A percentile compares a stretch with the other conserved stretches of the same genome.
These are phyloP conservation scores for Ciborinia camelliae DNA, from an alignment of 2,329 filamentous ascomycete genomes.

Conservation along the genomic window DNA sequence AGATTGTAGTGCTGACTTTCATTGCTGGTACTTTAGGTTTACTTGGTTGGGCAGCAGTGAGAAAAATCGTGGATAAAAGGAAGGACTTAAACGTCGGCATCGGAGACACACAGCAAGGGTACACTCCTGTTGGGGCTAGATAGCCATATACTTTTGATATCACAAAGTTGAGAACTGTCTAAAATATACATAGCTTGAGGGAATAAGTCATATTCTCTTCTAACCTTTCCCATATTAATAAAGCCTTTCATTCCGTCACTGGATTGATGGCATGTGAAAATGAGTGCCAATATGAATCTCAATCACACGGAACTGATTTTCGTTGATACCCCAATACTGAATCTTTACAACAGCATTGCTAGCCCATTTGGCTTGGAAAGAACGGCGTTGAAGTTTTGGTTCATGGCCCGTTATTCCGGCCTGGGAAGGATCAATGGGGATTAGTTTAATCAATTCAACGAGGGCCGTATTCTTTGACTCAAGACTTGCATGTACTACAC, in stretches of 20 bases:
- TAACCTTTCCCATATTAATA: not conserved
- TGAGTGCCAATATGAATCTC: not conserved
- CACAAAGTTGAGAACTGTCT: not conserved
- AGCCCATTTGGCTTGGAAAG: not conserved
- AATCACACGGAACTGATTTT: not conserved
- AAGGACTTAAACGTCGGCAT: constrained; percentile 31
- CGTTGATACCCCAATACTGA: not conserved
- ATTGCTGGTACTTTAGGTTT: constrained; percentile 56
- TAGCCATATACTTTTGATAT: constrained; percentile 3
- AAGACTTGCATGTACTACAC: not conserved
- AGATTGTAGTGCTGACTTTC: constrained; percentile 63
- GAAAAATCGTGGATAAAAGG: constrained; percentile 46
- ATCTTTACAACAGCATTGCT: not conserved
- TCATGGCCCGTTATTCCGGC: no score
- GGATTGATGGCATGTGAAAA: not conserved
- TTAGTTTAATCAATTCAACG: not conserved
- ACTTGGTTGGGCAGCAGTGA: constrained; percentile 57
- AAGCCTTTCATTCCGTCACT: not conserved
- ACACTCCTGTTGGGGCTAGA: constrained; percentile 29
- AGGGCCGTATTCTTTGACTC: not conserved
- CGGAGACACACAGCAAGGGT: constrained; percentile 29
- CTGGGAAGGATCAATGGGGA: not conserved
- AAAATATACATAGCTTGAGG: not conserved
- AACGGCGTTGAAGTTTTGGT: not conserved
- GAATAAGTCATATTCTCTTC: not conserved